A percentile compares a stretch with the other conserved stretches of the same genome.
These are phyloP conservation scores for Gossypium schwendimanii DNA, from an alignment of 441 rosid species.

Conservation along the genomic window DNA sequence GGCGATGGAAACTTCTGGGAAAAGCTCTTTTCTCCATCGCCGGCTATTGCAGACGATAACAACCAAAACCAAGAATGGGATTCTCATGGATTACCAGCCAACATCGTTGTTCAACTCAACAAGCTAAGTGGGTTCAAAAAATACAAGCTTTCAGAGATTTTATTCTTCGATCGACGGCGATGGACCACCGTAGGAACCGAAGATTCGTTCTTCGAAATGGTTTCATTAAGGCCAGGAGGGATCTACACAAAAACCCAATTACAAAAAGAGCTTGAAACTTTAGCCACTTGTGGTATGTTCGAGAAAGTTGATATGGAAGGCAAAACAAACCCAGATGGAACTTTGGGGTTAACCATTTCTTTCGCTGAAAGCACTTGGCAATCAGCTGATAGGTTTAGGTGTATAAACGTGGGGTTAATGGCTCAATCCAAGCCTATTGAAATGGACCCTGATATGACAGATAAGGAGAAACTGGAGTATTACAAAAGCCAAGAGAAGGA, in stretches of 20 bases:
- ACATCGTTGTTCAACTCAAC: slow-evolving; percentile 62
- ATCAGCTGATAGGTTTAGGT: slow-evolving; percentile 71
- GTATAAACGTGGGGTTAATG: slow-evolving; percentile 87
- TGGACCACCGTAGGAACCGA: background rate
- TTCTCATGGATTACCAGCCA: slow-evolving; percentile 74
- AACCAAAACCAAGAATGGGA: slow-evolving; percentile 67
- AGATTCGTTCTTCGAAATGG: background rate
- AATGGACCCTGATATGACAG: slow-evolving; percentile 92
- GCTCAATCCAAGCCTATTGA: slow-evolving; percentile 73
- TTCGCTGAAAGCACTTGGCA: slow-evolving; percentile 89
- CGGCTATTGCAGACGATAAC: slow-evolving; percentile 63
- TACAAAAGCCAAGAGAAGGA: slow-evolving; percentile 78
- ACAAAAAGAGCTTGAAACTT: background rate
- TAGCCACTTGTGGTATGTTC: slow-evolving; percentile 46
- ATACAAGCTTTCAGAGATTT: background rate
- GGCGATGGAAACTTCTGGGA: slow-evolving; percentile 43
- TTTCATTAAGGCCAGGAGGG: background rate
- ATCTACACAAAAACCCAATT: background rate
- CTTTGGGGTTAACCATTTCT: slow-evolving; percentile 54
- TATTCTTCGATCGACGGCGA: background rate
- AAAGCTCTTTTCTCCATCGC: slow-evolving; percentile 32
- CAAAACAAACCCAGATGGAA: slow-evolving; percentile 77
- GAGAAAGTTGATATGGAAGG: slow-evolving; percentile 89
- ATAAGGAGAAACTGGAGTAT: slow-evolving; percentile 83
- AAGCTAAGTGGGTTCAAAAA: slow-evolving; percentile 58